Evolutionary conservation across 768 basidiomycete genomes (phyloP).

Genomic region (Hypholoma fasciculare): DNA sequence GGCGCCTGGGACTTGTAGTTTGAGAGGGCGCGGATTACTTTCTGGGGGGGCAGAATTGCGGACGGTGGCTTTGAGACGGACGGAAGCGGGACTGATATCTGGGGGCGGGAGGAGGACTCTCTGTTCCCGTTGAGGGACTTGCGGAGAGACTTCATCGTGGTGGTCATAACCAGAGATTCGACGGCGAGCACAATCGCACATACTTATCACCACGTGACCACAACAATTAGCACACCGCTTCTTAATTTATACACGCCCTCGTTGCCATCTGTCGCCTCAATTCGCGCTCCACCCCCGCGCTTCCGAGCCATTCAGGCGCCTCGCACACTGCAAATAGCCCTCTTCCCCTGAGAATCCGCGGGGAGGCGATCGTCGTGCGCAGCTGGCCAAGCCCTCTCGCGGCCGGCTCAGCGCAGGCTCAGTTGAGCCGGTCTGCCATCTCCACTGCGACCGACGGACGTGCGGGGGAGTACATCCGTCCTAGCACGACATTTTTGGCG

Average conservation of each 20-base stretch:
- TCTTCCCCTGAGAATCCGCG: background rate
- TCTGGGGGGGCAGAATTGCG: conserved; percentile 83
- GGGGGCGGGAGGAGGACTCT: conserved; percentile 54
- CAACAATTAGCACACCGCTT: conserved; percentile 9
- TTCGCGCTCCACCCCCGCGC: background rate
- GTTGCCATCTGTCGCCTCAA: conserved; percentile 5
- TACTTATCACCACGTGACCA: conserved; percentile 16
- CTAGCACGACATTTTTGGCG: no score
- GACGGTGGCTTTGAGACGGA: conserved; percentile 68
- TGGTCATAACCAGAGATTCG: conserved; percentile 6
- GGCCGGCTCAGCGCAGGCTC: no score
- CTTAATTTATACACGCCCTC: background rate
- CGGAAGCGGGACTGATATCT: conserved; percentile 69
- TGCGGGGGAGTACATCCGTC: no score
- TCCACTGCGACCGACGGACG: no score
- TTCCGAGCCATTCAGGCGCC: background rate
- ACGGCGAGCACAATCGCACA: conserved; percentile 8
- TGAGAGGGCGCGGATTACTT: conserved; percentile 86
- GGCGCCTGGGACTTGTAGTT: conserved; percentile 69
- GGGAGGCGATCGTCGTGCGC: background rate
- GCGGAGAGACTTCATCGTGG: conserved; percentile 76
- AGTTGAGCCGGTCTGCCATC: no score
- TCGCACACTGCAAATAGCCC: background rate
- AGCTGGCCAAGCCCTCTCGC: no score
- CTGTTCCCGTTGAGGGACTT: conserved; percentile 75